Conservation (phyloP, 2,329 filamentous ascomycete species). For the Stagonosporopsis tanaceti region DNA sequence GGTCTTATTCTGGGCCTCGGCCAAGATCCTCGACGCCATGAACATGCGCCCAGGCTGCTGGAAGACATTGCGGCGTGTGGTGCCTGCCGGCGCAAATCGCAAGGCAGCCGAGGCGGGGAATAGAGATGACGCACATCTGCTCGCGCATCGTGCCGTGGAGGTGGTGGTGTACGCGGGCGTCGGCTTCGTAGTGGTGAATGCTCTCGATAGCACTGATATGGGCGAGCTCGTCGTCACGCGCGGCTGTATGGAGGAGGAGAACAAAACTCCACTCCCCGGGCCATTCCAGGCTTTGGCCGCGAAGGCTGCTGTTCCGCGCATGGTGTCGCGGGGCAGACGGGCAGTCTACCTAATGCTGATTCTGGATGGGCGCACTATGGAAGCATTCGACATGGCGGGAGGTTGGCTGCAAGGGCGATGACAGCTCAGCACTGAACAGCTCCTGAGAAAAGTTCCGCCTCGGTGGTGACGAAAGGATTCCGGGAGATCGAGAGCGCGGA, state of each 20-base stretch:
- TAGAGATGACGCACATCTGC: conserved; percentile 20
- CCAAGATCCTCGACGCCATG: conserved; percentile 35
- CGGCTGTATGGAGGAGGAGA: conserved; percentile 43
- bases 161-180: not conserved
- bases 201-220: conserved; percentile 22
- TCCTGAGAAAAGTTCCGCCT: conserved; percentile 39
- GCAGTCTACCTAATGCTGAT: conserved; percentile 32
- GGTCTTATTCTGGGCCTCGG: conserved; percentile 34
- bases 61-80: conserved; percentile 37
- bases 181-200: conserved; percentile 25
- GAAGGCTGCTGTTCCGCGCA: conserved; percentile 45
- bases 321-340: conserved; percentile 37
- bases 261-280: conserved; percentile 45
- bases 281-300: conserved; percentile 47
- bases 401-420: conserved; percentile 17
- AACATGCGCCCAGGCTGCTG: conserved; percentile 40
- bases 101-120: conserved; percentile 21
- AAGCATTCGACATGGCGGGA: conserved; percentile 37
- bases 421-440: conserved; percentile 24
- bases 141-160: conserved; percentile 6
- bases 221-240: conserved; percentile 30
- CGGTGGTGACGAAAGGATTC: conserved; percentile 39
- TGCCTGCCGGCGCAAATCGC: conserved; percentile 28
- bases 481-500: conserved; percentile 23
- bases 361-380: conserved; percentile 24